Conservation (phyloP, 257 asterid species). For the Solanum appendiculatum region DNA sequence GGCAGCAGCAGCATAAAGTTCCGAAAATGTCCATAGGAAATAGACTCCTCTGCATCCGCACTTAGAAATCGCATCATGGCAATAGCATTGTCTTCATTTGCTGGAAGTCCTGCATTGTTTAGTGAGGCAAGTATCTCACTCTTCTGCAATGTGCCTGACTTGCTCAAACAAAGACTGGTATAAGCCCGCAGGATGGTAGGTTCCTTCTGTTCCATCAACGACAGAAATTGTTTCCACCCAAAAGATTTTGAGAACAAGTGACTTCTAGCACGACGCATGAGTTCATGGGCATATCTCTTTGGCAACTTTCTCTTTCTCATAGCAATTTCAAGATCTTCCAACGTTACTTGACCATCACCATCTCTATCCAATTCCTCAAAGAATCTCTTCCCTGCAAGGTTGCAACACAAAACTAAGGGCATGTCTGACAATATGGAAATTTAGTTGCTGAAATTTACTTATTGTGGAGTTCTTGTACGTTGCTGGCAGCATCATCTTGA, state of each 20-base stretch:
- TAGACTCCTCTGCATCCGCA: constrained; percentile 80
- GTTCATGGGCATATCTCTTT: constrained; percentile 79
- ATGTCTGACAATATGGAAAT: not conserved
- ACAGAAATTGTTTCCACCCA: constrained; percentile 95
- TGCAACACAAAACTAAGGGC: not conserved
- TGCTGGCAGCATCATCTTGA: not conserved
- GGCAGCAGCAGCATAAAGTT: constrained; percentile 97
- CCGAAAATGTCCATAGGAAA: constrained; percentile 97
- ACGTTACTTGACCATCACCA: constrained; percentile 94
- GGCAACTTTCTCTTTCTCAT: constrained; percentile 94
- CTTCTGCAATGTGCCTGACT: constrained; percentile 89
- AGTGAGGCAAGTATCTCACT: constrained; percentile 87
- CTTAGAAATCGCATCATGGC: constrained; percentile 99
- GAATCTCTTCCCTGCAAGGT: constrained; percentile 76
- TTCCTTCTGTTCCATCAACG: constrained; percentile 97
- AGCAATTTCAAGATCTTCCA: constrained; percentile 96
- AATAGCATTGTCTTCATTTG: constrained; percentile 97
- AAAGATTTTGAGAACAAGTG: constrained; percentile 87
- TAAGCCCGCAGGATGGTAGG: constrained; percentile 96
- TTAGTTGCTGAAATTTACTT: not conserved
- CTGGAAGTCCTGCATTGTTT: constrained; percentile 91
- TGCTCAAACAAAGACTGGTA: constrained; percentile 95
- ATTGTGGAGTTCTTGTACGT: not conserved
- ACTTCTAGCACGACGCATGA: constrained; percentile 86
- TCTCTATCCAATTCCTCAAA: constrained; percentile 96